phyloP scores from a whole-genome alignment of 2,329 filamentous ascomycete genomes.

The Paecilomyces sp. region DNA sequence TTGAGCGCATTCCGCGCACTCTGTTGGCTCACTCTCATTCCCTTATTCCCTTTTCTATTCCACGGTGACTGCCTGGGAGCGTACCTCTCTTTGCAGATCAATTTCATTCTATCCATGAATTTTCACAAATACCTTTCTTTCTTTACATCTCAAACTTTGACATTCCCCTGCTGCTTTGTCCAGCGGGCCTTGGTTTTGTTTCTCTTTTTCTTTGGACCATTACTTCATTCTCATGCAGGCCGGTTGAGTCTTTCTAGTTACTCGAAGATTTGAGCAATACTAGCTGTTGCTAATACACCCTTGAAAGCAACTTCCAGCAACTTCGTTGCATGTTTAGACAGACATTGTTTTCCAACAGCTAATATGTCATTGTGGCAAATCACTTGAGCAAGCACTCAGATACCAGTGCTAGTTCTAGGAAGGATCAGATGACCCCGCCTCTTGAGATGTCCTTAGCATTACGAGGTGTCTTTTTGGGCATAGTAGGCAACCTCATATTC shows the following conservation, averaged over 20 bases:
- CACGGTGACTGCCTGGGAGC: background rate
- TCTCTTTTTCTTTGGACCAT: background rate
- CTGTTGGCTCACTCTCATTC: background rate
- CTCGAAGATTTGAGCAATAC: background rate
- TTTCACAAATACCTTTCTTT: background rate
- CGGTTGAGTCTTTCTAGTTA: background rate
- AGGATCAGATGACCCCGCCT: background rate
- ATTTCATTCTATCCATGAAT: background rate
- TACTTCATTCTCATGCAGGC: background rate
- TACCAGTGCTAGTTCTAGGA: background rate
- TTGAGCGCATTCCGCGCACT: background rate
- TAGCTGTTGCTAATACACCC: background rate
- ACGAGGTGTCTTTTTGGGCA: too few species aligned
- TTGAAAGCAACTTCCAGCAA: background rate
- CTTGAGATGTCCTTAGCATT: background rate
- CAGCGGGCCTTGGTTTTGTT: background rate
- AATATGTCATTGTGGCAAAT: background rate
- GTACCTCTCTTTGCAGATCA: background rate
- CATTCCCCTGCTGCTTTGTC: background rate
- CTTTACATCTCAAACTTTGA: background rate
- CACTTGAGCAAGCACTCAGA: background rate
- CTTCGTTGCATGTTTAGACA: background rate
- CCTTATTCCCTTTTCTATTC: background rate
- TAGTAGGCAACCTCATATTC: too few species aligned
- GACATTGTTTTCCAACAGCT: background rate